phyloP scores from a whole-genome alignment of 352 stramenopile species.

The Phytophthora multivora region DNA sequence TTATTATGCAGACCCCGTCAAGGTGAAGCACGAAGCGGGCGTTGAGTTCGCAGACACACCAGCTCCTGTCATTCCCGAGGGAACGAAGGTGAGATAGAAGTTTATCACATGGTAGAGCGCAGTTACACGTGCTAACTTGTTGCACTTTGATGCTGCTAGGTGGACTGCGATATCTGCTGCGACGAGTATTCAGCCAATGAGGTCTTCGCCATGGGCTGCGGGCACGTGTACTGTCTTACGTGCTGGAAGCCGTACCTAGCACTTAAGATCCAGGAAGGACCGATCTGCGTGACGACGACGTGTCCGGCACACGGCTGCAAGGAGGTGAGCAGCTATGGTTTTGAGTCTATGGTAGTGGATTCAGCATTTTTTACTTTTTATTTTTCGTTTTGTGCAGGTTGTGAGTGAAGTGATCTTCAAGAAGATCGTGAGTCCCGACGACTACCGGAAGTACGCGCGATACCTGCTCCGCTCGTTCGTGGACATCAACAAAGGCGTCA shows the following conservation, averaged over 20 bases:
- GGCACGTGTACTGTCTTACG: conserved; percentile 95
- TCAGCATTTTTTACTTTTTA: neutral
- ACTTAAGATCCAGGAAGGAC: conserved; percentile 92
- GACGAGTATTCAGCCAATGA: conserved; percentile 82
- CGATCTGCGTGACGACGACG: conserved; percentile 92
- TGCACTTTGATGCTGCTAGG: conserved; percentile 28
- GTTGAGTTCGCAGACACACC: conserved; percentile 61
- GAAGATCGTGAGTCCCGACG: conserved; percentile 61
- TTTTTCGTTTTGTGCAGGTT: conserved; percentile 30
- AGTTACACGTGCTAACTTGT: conserved; percentile 9
- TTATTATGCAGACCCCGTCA: conserved; percentile 78
- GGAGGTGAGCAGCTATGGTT: conserved; percentile 58
- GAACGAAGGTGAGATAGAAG: conserved; percentile 39
- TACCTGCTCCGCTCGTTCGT: conserved; percentile 97
- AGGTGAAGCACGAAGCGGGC: conserved; percentile 56
- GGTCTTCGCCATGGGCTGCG: conserved; percentile 95
- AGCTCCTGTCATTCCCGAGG: conserved; percentile 39
- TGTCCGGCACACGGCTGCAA: conserved; percentile 96
- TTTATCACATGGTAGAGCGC: neutral
- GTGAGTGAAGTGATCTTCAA: conserved; percentile 75
- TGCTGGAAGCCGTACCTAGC: conserved; percentile 89
- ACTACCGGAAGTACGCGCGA: conserved; percentile 90
- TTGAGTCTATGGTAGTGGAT: too few species aligned
- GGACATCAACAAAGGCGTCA: conserved; percentile 97
- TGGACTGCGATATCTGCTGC: conserved; percentile 95